A percentile compares a stretch with the other conserved stretches of the same genome.
Conservation (phyloP, 805 yeast species). For the Candida succiphila region DNA sequence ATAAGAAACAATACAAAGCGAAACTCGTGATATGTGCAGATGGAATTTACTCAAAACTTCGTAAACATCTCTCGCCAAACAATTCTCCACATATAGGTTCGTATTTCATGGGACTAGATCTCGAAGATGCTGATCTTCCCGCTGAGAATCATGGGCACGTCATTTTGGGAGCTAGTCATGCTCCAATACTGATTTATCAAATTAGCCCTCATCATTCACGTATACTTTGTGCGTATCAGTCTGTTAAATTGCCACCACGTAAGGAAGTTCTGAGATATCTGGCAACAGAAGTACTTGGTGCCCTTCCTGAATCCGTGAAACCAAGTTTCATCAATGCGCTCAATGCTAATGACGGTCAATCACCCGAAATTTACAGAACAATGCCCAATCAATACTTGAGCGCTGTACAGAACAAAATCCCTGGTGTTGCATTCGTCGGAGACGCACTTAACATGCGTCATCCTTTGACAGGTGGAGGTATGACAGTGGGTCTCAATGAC, state of each 20-base stretch:
- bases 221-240: conserved; percentile 79
- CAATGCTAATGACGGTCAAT: conserved; percentile 22
- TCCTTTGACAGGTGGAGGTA: conserved; percentile 98
- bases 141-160: conserved; percentile 80
- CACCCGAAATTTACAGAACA: conserved; percentile 46
- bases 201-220: conserved; percentile 77
- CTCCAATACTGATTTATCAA: conserved; percentile 86
- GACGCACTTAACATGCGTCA: conserved; percentile 97
- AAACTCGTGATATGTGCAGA: conserved; percentile 75
- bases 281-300: conserved; percentile 47
- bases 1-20: conserved; percentile 38
- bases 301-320: conserved; percentile 51
- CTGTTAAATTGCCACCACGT: conserved; percentile 60
- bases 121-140: conserved; percentile 70
- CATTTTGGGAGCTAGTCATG: conserved; percentile 71
- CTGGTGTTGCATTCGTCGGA: conserved; percentile 78
- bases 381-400: conserved; percentile 94
- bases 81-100: conserved; percentile 65
- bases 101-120: conserved; percentile 77
- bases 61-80: conserved; percentile 57
- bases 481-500: conserved; percentile 95
- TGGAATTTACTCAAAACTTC: conserved; percentile 89
- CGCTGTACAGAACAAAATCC: conserved; percentile 59
- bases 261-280: conserved; percentile 50
- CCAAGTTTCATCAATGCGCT: conserved; percentile 67